Percentiles rank a stretch among this genome's conserved stretches.
These are phyloP conservation scores for Metarhizium robertsii DNA, from an alignment of 2,329 filamentous ascomycete genomes.

Conservation along the genomic window DNA sequence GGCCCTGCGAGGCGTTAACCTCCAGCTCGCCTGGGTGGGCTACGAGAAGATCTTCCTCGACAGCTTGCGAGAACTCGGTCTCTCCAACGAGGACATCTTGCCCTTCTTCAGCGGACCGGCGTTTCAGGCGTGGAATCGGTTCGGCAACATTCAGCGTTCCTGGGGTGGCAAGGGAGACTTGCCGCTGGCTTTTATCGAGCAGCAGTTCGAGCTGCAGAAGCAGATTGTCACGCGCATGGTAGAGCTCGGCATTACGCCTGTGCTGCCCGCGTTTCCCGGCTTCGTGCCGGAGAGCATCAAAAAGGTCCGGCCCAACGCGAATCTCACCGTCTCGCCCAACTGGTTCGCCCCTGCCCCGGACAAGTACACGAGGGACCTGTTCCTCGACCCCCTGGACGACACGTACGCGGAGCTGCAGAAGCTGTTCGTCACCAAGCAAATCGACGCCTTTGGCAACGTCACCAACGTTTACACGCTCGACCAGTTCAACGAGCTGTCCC, in stretches of 20 bases:
- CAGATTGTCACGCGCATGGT: constrained; percentile 39
- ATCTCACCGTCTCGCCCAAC: constrained; percentile 30
- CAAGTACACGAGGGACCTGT: constrained; percentile 35
- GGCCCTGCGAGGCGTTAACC: constrained; percentile 39
- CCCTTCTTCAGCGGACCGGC: constrained; percentile 40
- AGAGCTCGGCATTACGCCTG: constrained; percentile 42
- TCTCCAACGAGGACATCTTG: constrained; percentile 32
- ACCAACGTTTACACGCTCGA: constrained; percentile 40
- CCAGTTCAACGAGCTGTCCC: constrained; percentile 43
- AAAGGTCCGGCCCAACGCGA: constrained; percentile 31
- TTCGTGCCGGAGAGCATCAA: constrained; percentile 35
- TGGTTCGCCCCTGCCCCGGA: constrained; percentile 24
- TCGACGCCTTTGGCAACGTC: constrained; percentile 35
- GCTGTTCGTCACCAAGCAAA: constrained; percentile 36
- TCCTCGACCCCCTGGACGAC: constrained; percentile 35
- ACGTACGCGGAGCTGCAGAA: constrained; percentile 33
- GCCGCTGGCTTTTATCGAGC: constrained; percentile 34
- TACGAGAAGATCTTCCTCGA: constrained; percentile 40
- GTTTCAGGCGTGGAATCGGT: constrained; percentile 44
- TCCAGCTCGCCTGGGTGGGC: constrained; percentile 42
- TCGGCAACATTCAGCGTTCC: constrained; percentile 42
- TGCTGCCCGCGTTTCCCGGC: constrained; percentile 40
- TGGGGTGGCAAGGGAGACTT: constrained; percentile 32
- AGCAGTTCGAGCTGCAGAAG: constrained; percentile 37
- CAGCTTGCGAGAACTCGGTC: constrained; percentile 34